Percentiles rank a stretch among this genome's conserved stretches.
These are phyloP conservation scores for Ogataea thermomethanolica DNA, from an alignment of 805 yeast genomes.

Conservation along the genomic window DNA sequence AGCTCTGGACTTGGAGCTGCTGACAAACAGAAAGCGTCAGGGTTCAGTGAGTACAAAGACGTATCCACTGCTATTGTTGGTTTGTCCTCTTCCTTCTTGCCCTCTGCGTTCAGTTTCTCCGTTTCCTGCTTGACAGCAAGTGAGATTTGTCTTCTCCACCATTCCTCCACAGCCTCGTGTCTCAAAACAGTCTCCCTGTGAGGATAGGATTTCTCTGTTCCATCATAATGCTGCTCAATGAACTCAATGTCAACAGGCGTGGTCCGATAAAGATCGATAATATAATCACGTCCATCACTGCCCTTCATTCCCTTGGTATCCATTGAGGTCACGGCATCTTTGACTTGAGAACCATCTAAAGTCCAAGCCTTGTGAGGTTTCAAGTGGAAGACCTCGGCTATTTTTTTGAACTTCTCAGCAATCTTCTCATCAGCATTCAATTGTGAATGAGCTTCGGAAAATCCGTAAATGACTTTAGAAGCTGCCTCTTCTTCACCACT, in stretches of 20 bases:
- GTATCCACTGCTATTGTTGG: slow-evolving; percentile 52
- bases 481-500: slow-evolving; percentile 34
- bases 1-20: slow-evolving; percentile 37
- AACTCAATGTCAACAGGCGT: slow-evolving; percentile 84
- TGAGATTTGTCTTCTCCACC: slow-evolving; percentile 76
- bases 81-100: slow-evolving; percentile 34
- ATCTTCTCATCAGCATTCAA: slow-evolving; percentile 52
- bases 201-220: slow-evolving; percentile 60
- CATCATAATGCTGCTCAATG: slow-evolving; percentile 52
- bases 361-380: slow-evolving; percentile 61
- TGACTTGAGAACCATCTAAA: slow-evolving; percentile 39
- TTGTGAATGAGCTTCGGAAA: slow-evolving; percentile 34
- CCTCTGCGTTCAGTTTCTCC: slow-evolving; percentile 36
- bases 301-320: slow-evolving; percentile 86
- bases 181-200: slow-evolving; percentile 77
- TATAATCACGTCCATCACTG: slow-evolving; percentile 77
- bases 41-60: slow-evolving; percentile 61
- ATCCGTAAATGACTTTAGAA: slow-evolving; percentile 25
- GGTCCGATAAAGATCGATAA: slow-evolving; percentile 79
- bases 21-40: slow-evolving; percentile 64
- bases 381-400: slow-evolving; percentile 76
- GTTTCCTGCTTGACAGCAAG: slow-evolving; percentile 47
- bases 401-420: slow-evolving; percentile 49
- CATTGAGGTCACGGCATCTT: slow-evolving; percentile 61
- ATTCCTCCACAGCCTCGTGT: slow-evolving; percentile 84